Base-by-base conservation (phyloP, 2,329 filamentous ascomycete genomes). In the Stagonosporopsis chrysanthemi region DNA sequence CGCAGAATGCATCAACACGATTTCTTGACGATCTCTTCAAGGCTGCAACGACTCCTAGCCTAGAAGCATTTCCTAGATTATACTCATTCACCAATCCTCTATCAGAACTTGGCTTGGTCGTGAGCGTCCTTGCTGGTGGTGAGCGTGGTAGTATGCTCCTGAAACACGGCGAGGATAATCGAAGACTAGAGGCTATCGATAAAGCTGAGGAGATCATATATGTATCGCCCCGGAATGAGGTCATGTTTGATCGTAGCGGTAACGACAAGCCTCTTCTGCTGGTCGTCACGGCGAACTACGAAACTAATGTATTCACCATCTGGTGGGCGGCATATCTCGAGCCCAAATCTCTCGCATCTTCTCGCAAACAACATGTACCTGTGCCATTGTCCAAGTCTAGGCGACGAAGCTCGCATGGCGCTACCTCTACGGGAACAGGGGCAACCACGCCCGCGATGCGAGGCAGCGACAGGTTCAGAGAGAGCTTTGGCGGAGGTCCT, bases 71-170 rank as follows among this genome's bases (percentile, higher is more conserved):
- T 80, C 90, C 90, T 1, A 83, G 91, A 28, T 79, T 97, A 0
- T 93, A 96, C 64, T 91, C 90, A 24, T 81, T 99, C 44, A 92
- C 90, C 3, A 91, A 96, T 70, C 94, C 94, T 2, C 80, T 97
- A 54, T 85, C 91, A 3, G 93, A 97, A 66, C 83, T 97, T 68
- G 94, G 93, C 1, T 79, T 97, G 40, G 87, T 97, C 17, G 90
- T 95, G 38, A 68, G 70, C 52, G 70, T 71, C 15, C 64, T 70
- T 42, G 68, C 66, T 14, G 65, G 66, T 40, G 63, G 67, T 50
- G 70, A 72, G 47, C 66, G 71, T 45, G 64, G 58, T 31, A 61
- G 69, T 52, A 60, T 75, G 26, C 61, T 75, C 33, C 68, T 68
- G n/a, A 58, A 61, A 15, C 68, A 67, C 52, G 67, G 69, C 41